Base-by-base conservation (phyloP, 345 rosid genomes). In the Eutrema heterophyllum region DNA sequence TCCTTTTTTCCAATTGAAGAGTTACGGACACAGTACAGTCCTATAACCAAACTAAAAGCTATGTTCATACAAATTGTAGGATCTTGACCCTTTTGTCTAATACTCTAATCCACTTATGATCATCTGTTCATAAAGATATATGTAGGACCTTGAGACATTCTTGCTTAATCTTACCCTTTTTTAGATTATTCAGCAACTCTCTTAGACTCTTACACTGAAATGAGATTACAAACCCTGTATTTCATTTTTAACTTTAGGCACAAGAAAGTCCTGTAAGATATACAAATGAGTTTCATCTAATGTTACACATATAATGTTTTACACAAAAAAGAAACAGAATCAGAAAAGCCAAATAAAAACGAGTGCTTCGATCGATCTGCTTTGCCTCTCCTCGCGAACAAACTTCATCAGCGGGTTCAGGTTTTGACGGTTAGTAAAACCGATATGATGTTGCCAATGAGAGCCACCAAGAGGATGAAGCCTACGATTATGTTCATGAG, bases 381-480 rank as follows among this genome's bases (percentile, higher is more conserved):
- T 15, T 46, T 72, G 45, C 38, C 35, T 32, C 41, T 63, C 48
- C 9, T 48, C 9, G 26, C 40, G 2, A 72, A 14, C 49, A 44
- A 41, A 35, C 10, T 45, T 27, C 50, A 45, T 15, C 52, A 12
- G 13, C 11, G 5, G 54, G 13, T 21, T 61, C 67, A 58, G 6
- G 57, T 38, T 64, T 49, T 65, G 26, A 29, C 26, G 13, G 24
- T 36, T 65, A 12, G 9, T 54, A 65, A 48, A 58, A 51, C 68
- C 5, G 27, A 55, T 48, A 29, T 21, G 61, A 70, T 18, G 66
- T 45, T 15, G 13, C 24, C 16, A 58, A 74, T 55, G 78, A 67
- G 32, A 49, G 35, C 36, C 21, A 67, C 16, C 46, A 74, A 49
- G 16, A 76, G 66, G 9, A 76, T 53, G 52, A 76, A 39, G 11